Base-by-base conservation (phyloP, 1,284 basidiomycete genomes). In the Gymnopus androsaceus region DNA sequence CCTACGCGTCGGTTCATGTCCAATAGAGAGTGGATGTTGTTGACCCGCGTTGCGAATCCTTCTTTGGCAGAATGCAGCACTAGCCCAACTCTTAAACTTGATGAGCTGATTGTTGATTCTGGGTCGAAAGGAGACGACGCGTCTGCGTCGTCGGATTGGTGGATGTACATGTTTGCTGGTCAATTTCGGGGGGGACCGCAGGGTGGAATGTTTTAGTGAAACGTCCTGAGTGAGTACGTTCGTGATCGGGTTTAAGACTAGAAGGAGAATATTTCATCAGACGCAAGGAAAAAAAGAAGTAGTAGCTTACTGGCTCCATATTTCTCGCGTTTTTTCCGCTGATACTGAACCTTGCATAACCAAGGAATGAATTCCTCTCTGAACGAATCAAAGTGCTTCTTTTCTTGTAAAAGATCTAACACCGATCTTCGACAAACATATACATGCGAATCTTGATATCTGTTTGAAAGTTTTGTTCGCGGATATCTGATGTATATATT, bases 301-400 rank as follows among this genome's bases (percentile, higher is more conserved):
- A 30, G 28, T 31, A 4, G 61, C 72, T 51, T 63, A 87, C 86
- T 69, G 55, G 71, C 67, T 25, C 74, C 78, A 61, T 89, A 89
- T 70, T 84, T 88, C 44, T 69, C 72, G 58, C 76, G 75, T 63
- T 83, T 85, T 7, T 77, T 75, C 9, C 75, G 72, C 54, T 87
- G 85, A 63, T 93, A 94, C 58, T 90, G 88, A 6, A 90, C 75
- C 69, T 92, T 94, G 72, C 92, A 88, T 42, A 95, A 69, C 91
- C 92, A 95, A 0, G 94, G 94, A 6, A 96, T 71, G 64, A 95
- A 91, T 61, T 95, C 92, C 68, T 95, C 90, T 52, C 87, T 77
- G 57, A 96, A 79, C 12, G 90, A 94, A 50, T 91, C 86, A 38
- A 94, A 77, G 60, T 85, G 80, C 8, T 73, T 72, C 63, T 90